These are phyloP conservation scores for Phalaenopsis equestris DNA, from an alignment of 106 monocot species.

Conservation along the genomic window DNA sequence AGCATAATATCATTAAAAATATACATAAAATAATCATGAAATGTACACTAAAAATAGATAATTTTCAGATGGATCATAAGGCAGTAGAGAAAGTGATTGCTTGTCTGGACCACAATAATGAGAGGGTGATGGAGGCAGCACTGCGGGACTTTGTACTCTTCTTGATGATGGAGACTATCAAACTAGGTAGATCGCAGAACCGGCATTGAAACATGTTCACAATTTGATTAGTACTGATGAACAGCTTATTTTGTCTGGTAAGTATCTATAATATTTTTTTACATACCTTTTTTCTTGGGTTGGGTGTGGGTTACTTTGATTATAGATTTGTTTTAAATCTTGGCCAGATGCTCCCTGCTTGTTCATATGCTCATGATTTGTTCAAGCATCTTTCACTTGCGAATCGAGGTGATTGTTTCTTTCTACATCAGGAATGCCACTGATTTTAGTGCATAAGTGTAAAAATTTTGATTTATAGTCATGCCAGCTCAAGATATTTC, in stretches of 20 bases:
- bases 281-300: background rate
- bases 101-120: slow-evolving; percentile 73
- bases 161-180: slow-evolving; percentile 59
- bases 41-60: no score
- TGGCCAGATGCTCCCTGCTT: background rate
- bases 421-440: background rate
- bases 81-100: slow-evolving; percentile 70
- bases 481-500: background rate
- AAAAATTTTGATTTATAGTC: background rate
- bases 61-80: background rate
- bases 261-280: slow-evolving; percentile 3
- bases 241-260: slow-evolving; percentile 1
- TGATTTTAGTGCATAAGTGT: background rate
- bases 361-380: background rate
- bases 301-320: slow-evolving; percentile 1
- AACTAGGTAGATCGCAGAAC: slow-evolving; percentile 81
- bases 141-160: slow-evolving; percentile 65
- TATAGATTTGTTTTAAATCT: background rate
- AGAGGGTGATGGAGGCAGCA: slow-evolving; percentile 65
- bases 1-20: no score
- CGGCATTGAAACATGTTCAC: slow-evolving; percentile 71
- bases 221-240: slow-evolving; percentile 18
- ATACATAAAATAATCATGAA: no score
- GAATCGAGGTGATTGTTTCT: background rate
- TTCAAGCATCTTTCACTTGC: background rate